Percentiles rank a stretch among this genome's conserved stretches.
Evolutionary conservation across 2,329 filamentous ascomycete species (phyloP).

Genomic region (Neospermospora avenae): DNA sequence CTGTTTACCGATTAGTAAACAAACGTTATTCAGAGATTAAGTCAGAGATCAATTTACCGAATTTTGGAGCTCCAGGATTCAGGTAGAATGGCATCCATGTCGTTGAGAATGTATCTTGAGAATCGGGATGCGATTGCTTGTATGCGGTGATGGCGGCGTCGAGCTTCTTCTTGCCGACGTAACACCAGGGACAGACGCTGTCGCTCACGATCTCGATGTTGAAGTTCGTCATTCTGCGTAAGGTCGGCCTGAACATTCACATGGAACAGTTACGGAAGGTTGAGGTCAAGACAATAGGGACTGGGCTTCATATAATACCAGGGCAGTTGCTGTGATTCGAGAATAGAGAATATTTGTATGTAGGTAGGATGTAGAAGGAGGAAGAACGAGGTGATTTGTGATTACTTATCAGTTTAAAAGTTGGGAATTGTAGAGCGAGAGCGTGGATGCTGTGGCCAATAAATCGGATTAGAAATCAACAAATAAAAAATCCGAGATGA

Average conservation of each 20-base stretch:
- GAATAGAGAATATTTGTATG: constrained; percentile 3
- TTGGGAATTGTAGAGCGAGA: background rate
- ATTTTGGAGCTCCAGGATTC: constrained; percentile 59
- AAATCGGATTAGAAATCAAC: constrained; percentile 25
- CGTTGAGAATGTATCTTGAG: constrained; percentile 66
- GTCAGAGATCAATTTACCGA: constrained; percentile 40
- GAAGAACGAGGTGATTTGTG: background rate
- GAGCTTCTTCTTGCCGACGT: constrained; percentile 74
- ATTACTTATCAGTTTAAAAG: constrained; percentile 21
- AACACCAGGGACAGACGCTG: constrained; percentile 77
- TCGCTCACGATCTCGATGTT: constrained; percentile 78
- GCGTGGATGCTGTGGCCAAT: background rate
- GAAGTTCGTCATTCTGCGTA: constrained; percentile 64
- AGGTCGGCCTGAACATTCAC: constrained; percentile 17
- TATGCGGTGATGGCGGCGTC: constrained; percentile 68
- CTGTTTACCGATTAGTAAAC: constrained; percentile 21
- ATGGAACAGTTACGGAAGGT: background rate
- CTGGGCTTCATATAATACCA: background rate
- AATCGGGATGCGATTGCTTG: constrained; percentile 57
- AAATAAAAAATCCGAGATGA: background rate
- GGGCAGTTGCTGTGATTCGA: too few species aligned
- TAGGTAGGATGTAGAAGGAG: background rate
- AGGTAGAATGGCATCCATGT: constrained; percentile 81
- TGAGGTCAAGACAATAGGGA: background rate
- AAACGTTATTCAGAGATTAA: constrained; percentile 15